Conservation (phyloP, 2,329 filamentous ascomycete genomes). For the Hypomyces perniciosus region DNA sequence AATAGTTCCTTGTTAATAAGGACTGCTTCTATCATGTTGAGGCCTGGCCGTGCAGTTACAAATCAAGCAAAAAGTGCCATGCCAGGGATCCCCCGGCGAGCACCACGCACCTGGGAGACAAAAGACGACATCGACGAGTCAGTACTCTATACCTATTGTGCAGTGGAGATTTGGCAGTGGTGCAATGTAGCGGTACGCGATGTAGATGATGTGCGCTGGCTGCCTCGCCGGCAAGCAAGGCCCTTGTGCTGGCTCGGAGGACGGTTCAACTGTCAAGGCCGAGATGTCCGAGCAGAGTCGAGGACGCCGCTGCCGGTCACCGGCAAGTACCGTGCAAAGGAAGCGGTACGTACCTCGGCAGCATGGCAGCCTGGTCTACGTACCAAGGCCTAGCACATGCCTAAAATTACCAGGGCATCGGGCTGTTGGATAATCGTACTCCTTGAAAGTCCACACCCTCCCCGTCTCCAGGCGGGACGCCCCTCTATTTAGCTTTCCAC, state of each 20-base stretch:
- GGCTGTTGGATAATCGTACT: slow-evolving; percentile 6
- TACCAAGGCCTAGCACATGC: background rate
- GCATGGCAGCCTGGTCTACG: slow-evolving; percentile 3
- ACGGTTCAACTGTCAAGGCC: slow-evolving; percentile 6
- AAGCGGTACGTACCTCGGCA: background rate
- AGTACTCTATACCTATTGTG: background rate
- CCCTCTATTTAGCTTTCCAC: background rate
- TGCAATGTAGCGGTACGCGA: background rate
- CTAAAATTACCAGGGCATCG: slow-evolving; percentile 9
- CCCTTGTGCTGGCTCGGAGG: slow-evolving; percentile 1
- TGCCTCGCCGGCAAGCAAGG: background rate
- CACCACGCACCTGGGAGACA: background rate
- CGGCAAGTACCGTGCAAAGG: background rate
- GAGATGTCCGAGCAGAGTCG: background rate
- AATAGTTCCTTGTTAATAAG: background rate
- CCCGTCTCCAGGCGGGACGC: background rate
- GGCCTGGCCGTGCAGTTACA: no score
- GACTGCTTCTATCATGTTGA: background rate
- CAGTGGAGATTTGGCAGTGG: background rate
- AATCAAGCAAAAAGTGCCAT: background rate
- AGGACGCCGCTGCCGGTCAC: background rate
- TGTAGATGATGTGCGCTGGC: background rate
- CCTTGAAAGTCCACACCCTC: background rate
- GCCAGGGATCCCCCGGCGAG: background rate
- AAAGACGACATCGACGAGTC: background rate